Base-by-base conservation (phyloP, 371 early-diverging fungal species). In the Batkoa obscura region DNA sequence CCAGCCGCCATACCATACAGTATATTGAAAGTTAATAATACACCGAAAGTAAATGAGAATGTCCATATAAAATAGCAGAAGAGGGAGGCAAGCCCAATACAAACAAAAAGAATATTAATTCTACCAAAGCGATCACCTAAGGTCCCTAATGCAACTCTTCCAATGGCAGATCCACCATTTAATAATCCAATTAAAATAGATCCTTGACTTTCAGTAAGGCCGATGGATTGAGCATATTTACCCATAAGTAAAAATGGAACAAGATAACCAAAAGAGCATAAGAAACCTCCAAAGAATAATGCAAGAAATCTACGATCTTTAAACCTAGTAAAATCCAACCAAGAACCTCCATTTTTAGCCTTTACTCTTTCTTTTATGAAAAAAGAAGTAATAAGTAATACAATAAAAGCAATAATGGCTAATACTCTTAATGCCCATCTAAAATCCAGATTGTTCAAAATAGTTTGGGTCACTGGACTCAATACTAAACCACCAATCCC, bases 401-500 rank as follows among this genome's bases (percentile, higher is more conserved):
- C 55, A 0, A 68, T 75, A 43, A 79, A 60, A 0, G 68, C 65
- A 12, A 71, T 66, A 47, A 79, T 72, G 0, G 80, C 83, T 2
- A 73, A 60, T 2, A 78, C 66, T 3, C 85, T 74, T 45, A 85
- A 61, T 2, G 85, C 69, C 77, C 79, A 82, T 10, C 67, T 66
- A 38, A 71, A 62, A 0, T 83, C 86, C 2, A 79, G 58, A 3
- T 57, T 64, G 31, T 67, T 62, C 48, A 86, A 72, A 3, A 84
- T 60, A 31, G 59, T 56, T 38, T 74, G 77, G 60, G 79, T 67
- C 3, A 89, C 59, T 15, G 81, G 79, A 0, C 82, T 74, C 62
- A 86, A 65, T n/a, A 80, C 71, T 2, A 87, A 67, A 0, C 88
- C 88, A 33, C 88, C 90, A 33, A 86, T 61, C 4, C 90, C 90